Evolutionary conservation across 2,329 filamentous ascomycete species (phyloP), one percentile per base, ranked within the genome.

Genomic region (Drechslerella stenobrocha): DNA sequence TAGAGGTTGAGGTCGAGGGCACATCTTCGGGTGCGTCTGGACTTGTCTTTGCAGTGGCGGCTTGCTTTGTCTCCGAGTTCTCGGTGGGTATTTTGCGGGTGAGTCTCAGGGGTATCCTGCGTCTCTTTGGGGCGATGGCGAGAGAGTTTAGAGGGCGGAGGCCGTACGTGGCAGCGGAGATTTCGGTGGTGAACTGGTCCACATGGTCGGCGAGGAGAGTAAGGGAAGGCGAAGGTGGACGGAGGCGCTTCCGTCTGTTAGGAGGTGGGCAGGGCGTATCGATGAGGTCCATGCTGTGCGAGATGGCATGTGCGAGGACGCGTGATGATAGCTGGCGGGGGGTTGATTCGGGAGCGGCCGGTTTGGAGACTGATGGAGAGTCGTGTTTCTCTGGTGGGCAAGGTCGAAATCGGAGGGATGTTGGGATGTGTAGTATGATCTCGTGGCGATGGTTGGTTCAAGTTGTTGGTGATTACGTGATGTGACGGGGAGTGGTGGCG

Each of bases 221-320:
- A 8, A 46, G 52, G 2, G 50, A 44, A 2, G 53, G 61, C 11
- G 63, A 67, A 9, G 51, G n/a, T 13, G 63, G 55, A 32, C 55
- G 63, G 23, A 42, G 50, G 20, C 63, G 55, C 9, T 67, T 67
- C 15, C 56, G 51, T 18, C 63, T 55, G 30, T 45, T 42, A 28
- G 30, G 28, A 15, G 55, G 34, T n/a, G 61, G 61, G 35, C 61
- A 66, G 8, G 61, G 61, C n/a, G 61, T 66, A 28, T 66, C 61
- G 28, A 20, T 8, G 48, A 66, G n/a, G 42, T 60, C 55, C 63
- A 67, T 67, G 5, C 22, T 48, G 30, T 30, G 28, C 28, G 28
- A 30, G 11, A 11, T 5, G 11, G 28, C 28, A 30, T 30, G 11
- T 30, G n/a, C n/a, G n/a, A n/a, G n/a, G n/a, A n/a, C n/a, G n/a